Evolutionary conservation across 2,329 filamentous ascomycete genomes (phyloP).

Genomic region (Fusarium pseudonygamai): DNA sequence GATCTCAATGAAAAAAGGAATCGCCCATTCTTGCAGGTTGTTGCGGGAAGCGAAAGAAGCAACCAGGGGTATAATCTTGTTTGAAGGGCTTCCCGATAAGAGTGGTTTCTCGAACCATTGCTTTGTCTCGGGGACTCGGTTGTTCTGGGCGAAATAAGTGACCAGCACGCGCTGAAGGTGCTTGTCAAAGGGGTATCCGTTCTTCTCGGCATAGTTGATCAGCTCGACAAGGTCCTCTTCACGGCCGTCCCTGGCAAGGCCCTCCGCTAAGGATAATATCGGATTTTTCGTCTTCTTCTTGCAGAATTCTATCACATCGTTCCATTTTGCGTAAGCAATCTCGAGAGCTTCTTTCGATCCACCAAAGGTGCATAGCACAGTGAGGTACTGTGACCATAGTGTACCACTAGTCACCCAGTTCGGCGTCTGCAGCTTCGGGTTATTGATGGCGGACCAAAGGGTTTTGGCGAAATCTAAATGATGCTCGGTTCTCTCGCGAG

Average conservation of each 20-base stretch:
- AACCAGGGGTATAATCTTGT: constrained; percentile 44
- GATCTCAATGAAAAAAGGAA: constrained; percentile 64
- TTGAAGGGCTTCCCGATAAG: constrained; percentile 34
- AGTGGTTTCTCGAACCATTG: constrained; percentile 72
- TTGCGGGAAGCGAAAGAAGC: constrained; percentile 66
- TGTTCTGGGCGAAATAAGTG: constrained; percentile 67
- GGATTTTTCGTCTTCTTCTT: constrained; percentile 35
- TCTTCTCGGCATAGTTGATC: constrained; percentile 59
- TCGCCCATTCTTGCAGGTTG: constrained; percentile 69
- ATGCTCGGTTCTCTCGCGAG: constrained; percentile 54
- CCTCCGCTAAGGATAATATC: constrained; percentile 53
- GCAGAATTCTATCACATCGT: constrained; percentile 32
- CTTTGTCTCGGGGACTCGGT: constrained; percentile 69
- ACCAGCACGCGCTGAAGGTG: constrained; percentile 65
- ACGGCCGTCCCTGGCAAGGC: constrained; percentile 69
- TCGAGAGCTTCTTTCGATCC: constrained; percentile 63
- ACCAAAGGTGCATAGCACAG: constrained; percentile 63
- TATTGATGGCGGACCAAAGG: constrained; percentile 49
- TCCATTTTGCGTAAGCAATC: constrained; percentile 51
- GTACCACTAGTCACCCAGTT: constrained; percentile 21
- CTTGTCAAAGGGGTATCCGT: constrained; percentile 56
- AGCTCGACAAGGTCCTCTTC: constrained; percentile 67
- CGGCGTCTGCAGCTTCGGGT: constrained; percentile 35
- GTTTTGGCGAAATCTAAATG: constrained; percentile 59
- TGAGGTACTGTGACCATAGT: constrained; percentile 47